Evolutionary conservation across 352 stramenopile genomes (phyloP).

Genomic region (Plasmopara muralis): DNA sequence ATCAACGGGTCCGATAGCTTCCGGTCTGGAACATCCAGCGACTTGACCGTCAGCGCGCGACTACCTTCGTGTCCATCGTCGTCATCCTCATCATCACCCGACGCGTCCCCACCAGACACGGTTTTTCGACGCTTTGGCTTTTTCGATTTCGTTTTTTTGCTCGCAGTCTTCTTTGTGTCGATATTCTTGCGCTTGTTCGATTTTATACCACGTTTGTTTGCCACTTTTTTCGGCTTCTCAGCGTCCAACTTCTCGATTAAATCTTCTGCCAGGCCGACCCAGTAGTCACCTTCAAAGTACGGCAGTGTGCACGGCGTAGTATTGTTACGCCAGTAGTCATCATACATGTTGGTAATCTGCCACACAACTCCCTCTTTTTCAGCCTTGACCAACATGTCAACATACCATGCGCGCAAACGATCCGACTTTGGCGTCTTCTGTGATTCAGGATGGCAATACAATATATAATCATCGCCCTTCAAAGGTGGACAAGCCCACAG

Average conservation of each 20-base stretch:
- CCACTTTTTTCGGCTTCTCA: conserved; percentile 71
- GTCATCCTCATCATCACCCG: conserved; percentile 42
- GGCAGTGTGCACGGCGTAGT: conserved; percentile 79
- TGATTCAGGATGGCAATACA: conserved; percentile 98
- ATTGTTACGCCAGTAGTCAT: conserved; percentile 90
- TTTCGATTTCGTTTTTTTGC: conserved; percentile 74
- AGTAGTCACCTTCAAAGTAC: conserved; percentile 87
- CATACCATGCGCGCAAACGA: conserved; percentile 95
- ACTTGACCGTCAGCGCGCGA: conserved; percentile 37
- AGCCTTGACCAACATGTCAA: conserved; percentile 84
- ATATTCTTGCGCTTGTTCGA: conserved; percentile 56
- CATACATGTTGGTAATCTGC: conserved; percentile 95
- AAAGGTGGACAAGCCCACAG: conserved; percentile 99
- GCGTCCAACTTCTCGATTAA: conserved; percentile 86
- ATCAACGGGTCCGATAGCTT: conserved; percentile 75
- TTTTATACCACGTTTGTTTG: conserved; percentile 42
- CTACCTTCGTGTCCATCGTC: conserved; percentile 36
- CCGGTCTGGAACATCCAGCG: conserved; percentile 54
- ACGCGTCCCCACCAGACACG: conserved; percentile 24
- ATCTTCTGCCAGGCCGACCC: conserved; percentile 81
- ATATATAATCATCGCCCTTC: conserved; percentile 99
- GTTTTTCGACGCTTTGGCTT: conserved; percentile 72
- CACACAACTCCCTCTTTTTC: conserved; percentile 88
- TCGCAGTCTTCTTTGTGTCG: conserved; percentile 55
- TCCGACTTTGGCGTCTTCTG: conserved; percentile 99